Percentiles rank a stretch among this genome's conserved stretches.
Evolutionary conservation across 345 rosid species (phyloP).

Genomic region (Hibiscus trionum): DNA sequence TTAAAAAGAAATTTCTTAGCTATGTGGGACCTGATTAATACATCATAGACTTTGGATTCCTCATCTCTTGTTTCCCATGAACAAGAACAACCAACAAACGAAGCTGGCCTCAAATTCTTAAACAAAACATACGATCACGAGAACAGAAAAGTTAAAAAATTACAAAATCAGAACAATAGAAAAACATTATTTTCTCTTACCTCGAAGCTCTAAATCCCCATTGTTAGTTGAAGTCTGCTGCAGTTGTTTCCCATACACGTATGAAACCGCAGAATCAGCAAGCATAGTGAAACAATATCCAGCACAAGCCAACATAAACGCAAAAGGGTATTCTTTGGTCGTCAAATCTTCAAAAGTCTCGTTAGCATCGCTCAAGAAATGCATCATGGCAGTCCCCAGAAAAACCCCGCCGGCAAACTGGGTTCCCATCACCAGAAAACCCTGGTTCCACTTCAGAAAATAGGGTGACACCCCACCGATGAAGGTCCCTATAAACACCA

Average conservation of each 20-base stretch:
- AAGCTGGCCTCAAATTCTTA: background rate
- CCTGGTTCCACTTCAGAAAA: slow-evolving; percentile 75
- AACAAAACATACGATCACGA: background rate
- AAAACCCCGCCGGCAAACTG: slow-evolving; percentile 85
- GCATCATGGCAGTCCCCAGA: slow-evolving; percentile 82
- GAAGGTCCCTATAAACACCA: slow-evolving; percentile 58
- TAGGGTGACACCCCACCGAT: slow-evolving; percentile 68
- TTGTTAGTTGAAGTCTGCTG: slow-evolving; percentile 6
- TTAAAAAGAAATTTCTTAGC: background rate
- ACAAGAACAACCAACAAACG: background rate
- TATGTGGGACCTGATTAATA: background rate
- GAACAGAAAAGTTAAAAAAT: background rate
- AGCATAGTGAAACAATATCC: slow-evolving; percentile 72
- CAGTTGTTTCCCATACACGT: slow-evolving; percentile 36
- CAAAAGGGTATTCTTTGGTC: slow-evolving; percentile 56
- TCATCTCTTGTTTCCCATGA: background rate
- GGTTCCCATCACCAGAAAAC: slow-evolving; percentile 65
- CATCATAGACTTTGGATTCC: background rate
- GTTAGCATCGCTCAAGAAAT: slow-evolving; percentile 68
- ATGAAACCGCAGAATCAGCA: slow-evolving; percentile 51
- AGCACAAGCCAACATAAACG: slow-evolving; percentile 71
- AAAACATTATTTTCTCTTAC: slow-evolving; percentile 14
- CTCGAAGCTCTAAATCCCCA: slow-evolving; percentile 53
- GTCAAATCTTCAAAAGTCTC: slow-evolving; percentile 62
- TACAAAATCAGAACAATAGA: background rate